Conservation (phyloP, 176 grass and related monocot species). For the Lolium rigidum region DNA sequence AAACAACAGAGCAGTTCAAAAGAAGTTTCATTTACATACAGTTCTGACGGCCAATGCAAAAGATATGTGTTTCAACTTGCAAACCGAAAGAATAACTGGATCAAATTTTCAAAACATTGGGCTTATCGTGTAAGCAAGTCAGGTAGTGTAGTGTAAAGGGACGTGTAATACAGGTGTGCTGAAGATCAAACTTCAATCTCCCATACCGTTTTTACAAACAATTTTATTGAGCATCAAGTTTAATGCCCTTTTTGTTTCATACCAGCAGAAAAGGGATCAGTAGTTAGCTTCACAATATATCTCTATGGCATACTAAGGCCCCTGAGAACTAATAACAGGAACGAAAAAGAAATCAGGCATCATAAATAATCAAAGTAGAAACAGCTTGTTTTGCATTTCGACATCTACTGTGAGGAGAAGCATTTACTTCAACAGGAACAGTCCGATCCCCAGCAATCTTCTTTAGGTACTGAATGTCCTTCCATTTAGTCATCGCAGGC, state of each 20-base stretch:
- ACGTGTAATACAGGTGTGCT: background rate
- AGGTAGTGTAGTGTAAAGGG: background rate
- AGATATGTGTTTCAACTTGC: slow-evolving; percentile 20
- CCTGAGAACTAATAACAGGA: background rate
- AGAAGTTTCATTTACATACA: background rate
- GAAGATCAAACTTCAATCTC: slow-evolving; percentile 18
- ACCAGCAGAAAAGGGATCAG: background rate
- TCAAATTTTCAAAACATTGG: slow-evolving; percentile 34
- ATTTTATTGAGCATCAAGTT: slow-evolving; percentile 8
- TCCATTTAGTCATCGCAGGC: slow-evolving; percentile 87
- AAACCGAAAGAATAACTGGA: background rate
- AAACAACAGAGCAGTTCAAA: slow-evolving; percentile 5
- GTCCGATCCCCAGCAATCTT: slow-evolving; percentile 93
- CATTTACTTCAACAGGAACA: slow-evolving; percentile 90
- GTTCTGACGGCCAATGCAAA: slow-evolving; percentile 20
- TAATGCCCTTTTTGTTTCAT: slow-evolving; percentile 17
- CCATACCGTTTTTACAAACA: slow-evolving; percentile 12
- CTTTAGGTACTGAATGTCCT: slow-evolving; percentile 90
- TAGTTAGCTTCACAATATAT: slow-evolving; percentile 2
- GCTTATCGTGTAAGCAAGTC: slow-evolving; percentile 17
- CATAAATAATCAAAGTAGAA: too few species aligned
- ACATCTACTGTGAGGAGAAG: slow-evolving; percentile 28
- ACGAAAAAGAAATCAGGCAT: too few species aligned
- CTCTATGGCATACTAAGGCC: background rate
- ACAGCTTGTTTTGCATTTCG: background rate